Evolutionary conservation across 140 eudicot genomes (phyloP).

Genomic region (Ambrosia hybrid): DNA sequence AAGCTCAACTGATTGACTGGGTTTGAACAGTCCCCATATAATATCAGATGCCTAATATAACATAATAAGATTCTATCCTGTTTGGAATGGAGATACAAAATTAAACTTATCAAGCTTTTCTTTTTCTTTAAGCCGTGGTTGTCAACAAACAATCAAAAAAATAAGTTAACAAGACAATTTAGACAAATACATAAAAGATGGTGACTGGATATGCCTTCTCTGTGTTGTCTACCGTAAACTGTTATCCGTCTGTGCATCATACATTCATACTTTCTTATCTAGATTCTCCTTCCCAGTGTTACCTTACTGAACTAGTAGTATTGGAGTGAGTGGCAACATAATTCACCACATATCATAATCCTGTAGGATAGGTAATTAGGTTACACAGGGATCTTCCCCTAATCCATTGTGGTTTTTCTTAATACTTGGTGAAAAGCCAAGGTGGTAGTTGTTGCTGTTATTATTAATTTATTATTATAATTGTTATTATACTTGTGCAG

Average conservation of each 20-base stretch:
- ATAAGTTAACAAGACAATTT: too few relatives aligned
- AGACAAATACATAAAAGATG: too few relatives aligned
- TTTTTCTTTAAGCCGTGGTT: not conserved
- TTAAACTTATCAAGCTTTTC: not conserved
- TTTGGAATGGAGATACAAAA: conserved; percentile 15
- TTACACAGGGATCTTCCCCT: not conserved
- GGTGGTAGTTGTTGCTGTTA: not conserved
- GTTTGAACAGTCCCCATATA: not conserved
- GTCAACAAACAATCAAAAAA: too few relatives aligned
- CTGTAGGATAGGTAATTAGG: not conserved
- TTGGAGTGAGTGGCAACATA: not conserved
- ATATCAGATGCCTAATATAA: not conserved
- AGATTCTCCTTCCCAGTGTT: too few relatives aligned
- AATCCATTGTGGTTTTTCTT: not conserved
- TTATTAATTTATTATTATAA: not conserved
- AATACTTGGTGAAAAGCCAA: conserved; percentile 16
- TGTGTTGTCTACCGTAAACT: too few relatives aligned
- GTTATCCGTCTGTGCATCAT: not conserved
- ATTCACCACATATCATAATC: not conserved
- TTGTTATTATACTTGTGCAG: not conserved
- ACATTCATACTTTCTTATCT: not conserved
- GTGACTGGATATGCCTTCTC: too few relatives aligned
- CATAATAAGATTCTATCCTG: not conserved
- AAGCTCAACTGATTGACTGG: conserved; percentile 4
- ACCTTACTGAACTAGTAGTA: not conserved